A percentile compares a stretch with the other conserved stretches of the same genome.
These are phyloP conservation scores for Takakia lepidozioides DNA, from an alignment of 225 moss, liverwort and hornwort genomes.

Conservation along the genomic window DNA sequence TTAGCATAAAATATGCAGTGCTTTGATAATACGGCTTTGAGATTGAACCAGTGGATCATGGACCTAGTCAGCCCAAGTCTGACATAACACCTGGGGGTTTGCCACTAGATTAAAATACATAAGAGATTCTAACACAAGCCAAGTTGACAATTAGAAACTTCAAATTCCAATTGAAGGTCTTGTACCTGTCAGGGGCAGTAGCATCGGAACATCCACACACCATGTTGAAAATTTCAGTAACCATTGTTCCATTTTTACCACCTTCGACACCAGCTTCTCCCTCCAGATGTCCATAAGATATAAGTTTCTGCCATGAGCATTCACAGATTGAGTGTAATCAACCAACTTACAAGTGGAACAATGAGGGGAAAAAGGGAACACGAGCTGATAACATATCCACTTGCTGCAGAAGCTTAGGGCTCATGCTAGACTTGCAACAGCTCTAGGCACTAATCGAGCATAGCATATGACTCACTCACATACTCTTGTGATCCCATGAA, in stretches of 20 bases:
- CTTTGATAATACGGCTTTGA: too few species aligned
- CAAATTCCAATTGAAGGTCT: too few species aligned
- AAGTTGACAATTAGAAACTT: too few species aligned
- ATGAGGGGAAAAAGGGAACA: slow-evolving; percentile 5
- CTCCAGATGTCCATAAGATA: slow-evolving; percentile 94
- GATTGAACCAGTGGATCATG: too few species aligned
- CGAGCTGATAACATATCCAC: slow-evolving; percentile 15
- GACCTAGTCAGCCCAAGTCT: too few species aligned
- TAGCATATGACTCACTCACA: too few species aligned
- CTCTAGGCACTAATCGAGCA: background rate
- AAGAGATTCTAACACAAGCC: too few species aligned
- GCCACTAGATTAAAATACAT: too few species aligned
- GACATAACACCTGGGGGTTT: too few species aligned
- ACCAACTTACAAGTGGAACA: background rate
- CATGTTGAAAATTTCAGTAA: slow-evolving; percentile 87
- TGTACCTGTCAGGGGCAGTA: slow-evolving; percentile 75
- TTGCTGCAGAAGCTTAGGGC: background rate
- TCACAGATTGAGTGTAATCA: background rate
- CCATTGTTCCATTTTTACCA: slow-evolving; percentile 72
- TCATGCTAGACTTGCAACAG: background rate
- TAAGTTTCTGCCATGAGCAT: slow-evolving; percentile 62
- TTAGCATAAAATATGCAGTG: too few species aligned
- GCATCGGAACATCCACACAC: slow-evolving; percentile 83
- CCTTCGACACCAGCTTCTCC: slow-evolving; percentile 95
- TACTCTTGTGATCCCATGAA: too few species aligned